Evolutionary conservation across 306 rosid species (phyloP).

Genomic region (Begonia loranthoides): DNA sequence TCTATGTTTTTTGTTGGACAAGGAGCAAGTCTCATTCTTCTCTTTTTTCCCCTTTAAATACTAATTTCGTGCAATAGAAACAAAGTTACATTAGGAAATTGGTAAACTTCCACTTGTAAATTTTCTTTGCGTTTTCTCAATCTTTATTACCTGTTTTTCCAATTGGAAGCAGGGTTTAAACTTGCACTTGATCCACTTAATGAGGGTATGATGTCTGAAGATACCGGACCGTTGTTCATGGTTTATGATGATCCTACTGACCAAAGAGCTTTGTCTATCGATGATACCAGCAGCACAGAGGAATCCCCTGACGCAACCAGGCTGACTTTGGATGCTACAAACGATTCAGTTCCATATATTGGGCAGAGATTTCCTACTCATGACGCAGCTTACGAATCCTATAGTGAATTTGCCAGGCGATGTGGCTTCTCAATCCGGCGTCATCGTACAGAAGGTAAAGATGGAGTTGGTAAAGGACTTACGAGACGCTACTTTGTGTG

Average conservation of each 20-base stretch:
- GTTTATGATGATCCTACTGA: conserved; percentile 81
- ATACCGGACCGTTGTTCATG: conserved; percentile 54
- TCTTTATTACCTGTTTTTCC: not conserved
- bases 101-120: not conserved
- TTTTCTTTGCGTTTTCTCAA: not conserved
- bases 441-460: conserved; percentile 94
- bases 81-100: too few species aligned
- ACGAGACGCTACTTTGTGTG: conserved; percentile 91
- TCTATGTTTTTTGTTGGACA: too few species aligned
- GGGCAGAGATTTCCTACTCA: conserved; percentile 87
- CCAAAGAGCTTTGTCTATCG: conserved; percentile 66
- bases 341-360: conserved; percentile 61
- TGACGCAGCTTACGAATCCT: conserved; percentile 79
- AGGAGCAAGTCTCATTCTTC: too few species aligned
- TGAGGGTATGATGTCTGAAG: conserved; percentile 55
- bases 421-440: conserved; percentile 89
- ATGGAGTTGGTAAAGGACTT: conserved; percentile 89
- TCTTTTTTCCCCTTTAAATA: too few species aligned
- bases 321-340: conserved; percentile 45
- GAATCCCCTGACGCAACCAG: conserved; percentile 72
- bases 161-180: not conserved
- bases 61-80: too few species aligned
- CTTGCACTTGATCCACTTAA: conserved; percentile 13
- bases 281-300: conserved; percentile 73
- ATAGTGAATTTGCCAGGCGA: conserved; percentile 72